A percentile compares a stretch with the other conserved stretches of the same genome.
phyloP scores from a whole-genome alignment of 2,329 filamentous ascomycete genomes.

The Pyrenophora graminea region DNA sequence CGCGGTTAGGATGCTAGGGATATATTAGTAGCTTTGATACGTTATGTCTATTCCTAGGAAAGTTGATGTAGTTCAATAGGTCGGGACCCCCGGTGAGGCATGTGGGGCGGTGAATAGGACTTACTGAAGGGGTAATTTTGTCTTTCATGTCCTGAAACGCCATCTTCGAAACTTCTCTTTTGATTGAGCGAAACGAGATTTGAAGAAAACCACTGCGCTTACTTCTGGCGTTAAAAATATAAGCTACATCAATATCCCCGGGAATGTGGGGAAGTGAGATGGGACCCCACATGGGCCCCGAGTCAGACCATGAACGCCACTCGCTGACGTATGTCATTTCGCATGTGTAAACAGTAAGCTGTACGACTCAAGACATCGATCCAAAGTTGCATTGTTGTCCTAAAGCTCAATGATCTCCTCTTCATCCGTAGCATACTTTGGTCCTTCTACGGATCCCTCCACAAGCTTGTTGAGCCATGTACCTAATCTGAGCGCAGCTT shows the following conservation, averaged over 20 bases:
- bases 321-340: no score
- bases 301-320: no score
- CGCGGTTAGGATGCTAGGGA: slow-evolving; percentile 34
- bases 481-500: slow-evolving; percentile 46
- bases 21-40: not conserved
- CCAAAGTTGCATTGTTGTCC: not conserved
- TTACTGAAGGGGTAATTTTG: slow-evolving; percentile 39
- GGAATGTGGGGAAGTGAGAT: slow-evolving; percentile 27
- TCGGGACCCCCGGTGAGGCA: not conserved
- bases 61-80: no score
- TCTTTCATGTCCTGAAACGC: slow-evolving; percentile 39
- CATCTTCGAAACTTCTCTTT: slow-evolving; percentile 20
- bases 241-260: slow-evolving; percentile 13
- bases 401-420: slow-evolving; percentile 27
- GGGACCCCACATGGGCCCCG: not conserved
- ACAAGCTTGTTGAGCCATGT: slow-evolving; percentile 48
- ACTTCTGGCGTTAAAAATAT: not conserved
- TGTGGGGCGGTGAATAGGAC: slow-evolving; percentile 23
- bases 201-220: not conserved
- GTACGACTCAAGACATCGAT: slow-evolving; percentile 9
- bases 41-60: no score
- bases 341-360: no score
- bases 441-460: slow-evolving; percentile 6
- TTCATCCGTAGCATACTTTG: slow-evolving; percentile 3
- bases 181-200: not conserved